A percentile compares a stretch with the other conserved stretches of the same genome.
Evolutionary conservation across 345 rosid species (phyloP).

Genomic region (Pugionium cornutum): DNA sequence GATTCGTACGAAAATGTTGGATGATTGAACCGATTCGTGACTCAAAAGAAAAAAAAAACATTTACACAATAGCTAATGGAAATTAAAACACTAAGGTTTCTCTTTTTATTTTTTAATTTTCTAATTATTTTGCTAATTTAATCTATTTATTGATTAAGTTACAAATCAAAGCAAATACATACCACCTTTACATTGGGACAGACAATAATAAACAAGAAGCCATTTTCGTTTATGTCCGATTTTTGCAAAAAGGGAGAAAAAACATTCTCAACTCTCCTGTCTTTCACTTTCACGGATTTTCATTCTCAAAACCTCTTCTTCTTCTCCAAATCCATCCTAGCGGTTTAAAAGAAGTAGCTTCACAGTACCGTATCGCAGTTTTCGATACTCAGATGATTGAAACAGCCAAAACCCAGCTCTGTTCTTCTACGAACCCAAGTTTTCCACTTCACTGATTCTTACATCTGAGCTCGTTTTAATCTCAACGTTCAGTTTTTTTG

Average conservation of each 20-base stretch:
- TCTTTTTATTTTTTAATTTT: conserved; percentile 21
- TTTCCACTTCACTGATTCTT: conserved; percentile 27
- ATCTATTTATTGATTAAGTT: neutral
- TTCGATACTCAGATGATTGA: conserved; percentile 8
- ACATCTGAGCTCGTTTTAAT: conserved; percentile 25
- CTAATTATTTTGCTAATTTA: conserved; percentile 8
- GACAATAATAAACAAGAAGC: conserved; percentile 26
- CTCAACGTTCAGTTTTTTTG: neutral
- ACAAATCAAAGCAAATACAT: conserved; percentile 24
- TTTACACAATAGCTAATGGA: too few species aligned
- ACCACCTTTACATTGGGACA: conserved; percentile 35
- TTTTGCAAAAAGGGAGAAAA: neutral
- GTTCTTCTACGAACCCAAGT: conserved; percentile 21
- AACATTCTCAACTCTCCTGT: conserved; percentile 33
- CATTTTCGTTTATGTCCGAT: conserved; percentile 32
- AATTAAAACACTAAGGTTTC: conserved; percentile 4
- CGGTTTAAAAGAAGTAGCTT: too few species aligned
- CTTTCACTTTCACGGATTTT: conserved; percentile 1
- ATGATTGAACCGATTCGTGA: too few species aligned
- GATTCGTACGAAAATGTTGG: too few species aligned
- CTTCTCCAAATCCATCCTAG: conserved; percentile 17
- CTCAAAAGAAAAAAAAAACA: too few species aligned
- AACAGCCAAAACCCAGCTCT: conserved; percentile 25
- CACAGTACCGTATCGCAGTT: neutral
- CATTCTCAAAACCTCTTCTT: conserved; percentile 22